phyloP scores from a whole-genome alignment of 805 yeast species.

The Ogataea sp. region DNA sequence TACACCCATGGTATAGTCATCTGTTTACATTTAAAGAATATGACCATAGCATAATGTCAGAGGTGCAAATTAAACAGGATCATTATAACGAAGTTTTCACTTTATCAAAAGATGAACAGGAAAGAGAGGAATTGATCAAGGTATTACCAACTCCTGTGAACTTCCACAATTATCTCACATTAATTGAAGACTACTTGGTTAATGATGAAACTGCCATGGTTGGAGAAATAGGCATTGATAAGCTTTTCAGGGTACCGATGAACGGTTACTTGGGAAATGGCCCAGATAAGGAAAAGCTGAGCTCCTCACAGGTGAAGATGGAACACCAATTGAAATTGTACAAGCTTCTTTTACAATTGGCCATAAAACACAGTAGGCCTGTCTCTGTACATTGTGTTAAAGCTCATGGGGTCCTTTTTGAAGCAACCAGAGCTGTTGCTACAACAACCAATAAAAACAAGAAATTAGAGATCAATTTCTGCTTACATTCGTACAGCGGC shows the following conservation, averaged over 20 bases:
- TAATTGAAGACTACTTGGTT: constrained; percentile 25
- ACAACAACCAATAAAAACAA: too few relatives aligned
- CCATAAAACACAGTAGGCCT: constrained; percentile 37
- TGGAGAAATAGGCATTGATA: constrained; percentile 93
- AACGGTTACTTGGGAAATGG: constrained; percentile 42
- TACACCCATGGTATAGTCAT: constrained; percentile 92
- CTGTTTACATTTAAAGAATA: constrained; percentile 32
- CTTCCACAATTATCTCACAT: constrained; percentile 27
- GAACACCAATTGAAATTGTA: constrained; percentile 60
- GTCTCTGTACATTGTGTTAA: constrained; percentile 83
- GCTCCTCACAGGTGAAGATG: constrained; percentile 42
- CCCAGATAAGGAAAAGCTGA: constrained; percentile 5
- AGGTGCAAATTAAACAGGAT: constrained; percentile 22
- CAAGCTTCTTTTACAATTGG: constrained; percentile 42
- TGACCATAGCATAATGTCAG: constrained; percentile 4
- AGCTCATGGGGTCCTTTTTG: constrained; percentile 56
- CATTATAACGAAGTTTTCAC: constrained; percentile 54
- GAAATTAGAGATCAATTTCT: constrained; percentile 39
- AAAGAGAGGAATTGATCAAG: constrained; percentile 30
- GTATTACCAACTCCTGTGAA: constrained; percentile 55
- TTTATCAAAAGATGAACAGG: constrained; percentile 18
- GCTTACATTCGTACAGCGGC: constrained; percentile 85
- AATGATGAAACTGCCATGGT: constrained; percentile 31
- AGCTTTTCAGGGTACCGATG: constrained; percentile 57
- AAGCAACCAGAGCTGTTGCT: constrained; percentile 29